Evolutionary conservation across 768 basidiomycete genomes (phyloP).

Genomic region (Pleurotus citrinopileatus): DNA sequence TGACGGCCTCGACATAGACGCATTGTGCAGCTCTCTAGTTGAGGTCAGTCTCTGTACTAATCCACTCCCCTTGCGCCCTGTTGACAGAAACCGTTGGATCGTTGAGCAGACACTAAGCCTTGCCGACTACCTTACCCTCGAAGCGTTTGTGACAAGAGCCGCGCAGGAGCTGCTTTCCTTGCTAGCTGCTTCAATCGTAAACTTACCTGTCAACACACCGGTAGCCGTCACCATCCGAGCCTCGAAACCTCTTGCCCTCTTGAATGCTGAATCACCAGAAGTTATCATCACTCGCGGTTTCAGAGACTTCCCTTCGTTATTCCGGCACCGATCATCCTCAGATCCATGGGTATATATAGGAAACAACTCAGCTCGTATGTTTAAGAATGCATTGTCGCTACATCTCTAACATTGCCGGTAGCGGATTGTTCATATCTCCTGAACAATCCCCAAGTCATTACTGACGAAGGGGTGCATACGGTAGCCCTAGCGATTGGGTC

Average conservation of each 20-base stretch:
- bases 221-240: constrained; percentile 48
- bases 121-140: constrained; percentile 61
- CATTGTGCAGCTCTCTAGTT: constrained; percentile 33
- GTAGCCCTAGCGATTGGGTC: constrained; percentile 83
- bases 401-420: background rate
- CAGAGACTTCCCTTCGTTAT: constrained; percentile 29
- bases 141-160: constrained; percentile 61
- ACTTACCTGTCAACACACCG: constrained; percentile 14
- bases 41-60: constrained; percentile 23
- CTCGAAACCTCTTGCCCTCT: constrained; percentile 70
- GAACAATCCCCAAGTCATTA: background rate
- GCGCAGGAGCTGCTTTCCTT: constrained; percentile 42
- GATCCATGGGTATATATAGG: background rate
- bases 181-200: constrained; percentile 16
- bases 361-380: background rate
- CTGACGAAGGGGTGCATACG: constrained; percentile 12
- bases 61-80: too few relatives aligned
- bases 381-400: background rate
- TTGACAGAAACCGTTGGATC: background rate
- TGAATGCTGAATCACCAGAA: constrained; percentile 63
- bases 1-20: constrained; percentile 37
- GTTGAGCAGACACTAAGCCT: constrained; percentile 40
- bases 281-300: constrained; percentile 53
- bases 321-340: background rate
- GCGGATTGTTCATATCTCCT: background rate